phyloP scores from a whole-genome alignment of 148 eudicot species.

The Spergularia bocconei region DNA sequence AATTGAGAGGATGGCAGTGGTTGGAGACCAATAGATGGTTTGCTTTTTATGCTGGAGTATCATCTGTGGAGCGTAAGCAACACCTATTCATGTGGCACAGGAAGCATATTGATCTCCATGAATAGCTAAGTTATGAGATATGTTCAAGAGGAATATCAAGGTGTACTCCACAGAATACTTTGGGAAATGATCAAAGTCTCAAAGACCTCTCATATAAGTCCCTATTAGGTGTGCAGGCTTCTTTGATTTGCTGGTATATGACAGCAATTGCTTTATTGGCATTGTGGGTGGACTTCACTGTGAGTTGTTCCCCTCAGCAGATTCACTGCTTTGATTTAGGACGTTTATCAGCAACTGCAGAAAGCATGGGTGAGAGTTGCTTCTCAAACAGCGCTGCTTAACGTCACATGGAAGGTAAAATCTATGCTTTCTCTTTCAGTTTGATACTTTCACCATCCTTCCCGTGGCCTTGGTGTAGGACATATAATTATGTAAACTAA shows the following conservation, averaged over 20 bases:
- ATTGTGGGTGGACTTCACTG: not conserved
- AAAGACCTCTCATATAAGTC: not conserved
- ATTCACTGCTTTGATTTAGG: not conserved
- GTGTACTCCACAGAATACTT: conserved; percentile 7
- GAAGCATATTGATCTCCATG: not conserved
- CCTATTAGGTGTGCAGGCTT: not conserved
- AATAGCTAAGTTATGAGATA: not conserved
- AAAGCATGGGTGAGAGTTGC: not conserved
- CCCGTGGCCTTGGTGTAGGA: not conserved
- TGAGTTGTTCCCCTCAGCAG: not conserved
- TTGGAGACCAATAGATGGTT: not conserved
- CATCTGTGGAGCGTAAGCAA: conserved; percentile 2
- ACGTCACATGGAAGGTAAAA: conserved; percentile 6
- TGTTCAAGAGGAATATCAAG: not conserved
- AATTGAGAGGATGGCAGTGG: not conserved
- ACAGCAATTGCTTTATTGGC: not conserved
- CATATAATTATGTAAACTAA: not conserved
- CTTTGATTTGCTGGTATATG: not conserved
- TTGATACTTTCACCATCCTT: not conserved
- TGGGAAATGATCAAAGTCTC: not conserved
- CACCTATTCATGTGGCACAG: conserved; percentile 1
- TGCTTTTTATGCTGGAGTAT: not conserved
- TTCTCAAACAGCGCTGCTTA: not conserved
- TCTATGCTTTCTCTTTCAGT: not conserved
- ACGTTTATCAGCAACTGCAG: not conserved